Percentiles rank a stretch among this genome's conserved stretches.
Conservation (phyloP, 2,329 filamentous ascomycete genomes). For the Pyricularia sp. region DNA sequence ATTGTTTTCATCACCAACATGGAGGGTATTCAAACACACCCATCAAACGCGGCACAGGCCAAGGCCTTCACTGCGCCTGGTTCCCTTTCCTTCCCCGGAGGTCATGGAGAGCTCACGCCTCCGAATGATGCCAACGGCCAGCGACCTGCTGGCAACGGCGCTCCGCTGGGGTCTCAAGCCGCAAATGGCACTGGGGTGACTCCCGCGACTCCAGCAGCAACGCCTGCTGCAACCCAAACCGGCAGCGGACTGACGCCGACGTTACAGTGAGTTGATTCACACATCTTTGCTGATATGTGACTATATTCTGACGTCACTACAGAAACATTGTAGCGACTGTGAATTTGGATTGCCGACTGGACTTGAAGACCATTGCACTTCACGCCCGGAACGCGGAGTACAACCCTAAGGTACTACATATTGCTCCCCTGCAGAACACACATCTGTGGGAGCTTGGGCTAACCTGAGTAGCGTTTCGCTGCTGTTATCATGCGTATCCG, state of each 20-base stretch:
- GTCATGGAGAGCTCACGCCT: conserved; percentile 72
- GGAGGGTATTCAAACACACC: conserved; percentile 88
- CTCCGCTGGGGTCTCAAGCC: conserved; percentile 47
- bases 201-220: conserved; percentile 84
- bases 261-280: conserved; percentile 74
- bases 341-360: conserved; percentile 93
- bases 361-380: conserved; percentile 96
- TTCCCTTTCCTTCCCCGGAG: conserved; percentile 85
- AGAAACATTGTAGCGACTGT: conserved; percentile 99
- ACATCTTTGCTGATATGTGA: background rate
- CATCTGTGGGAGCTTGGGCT: conserved; percentile 17
- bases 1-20: conserved; percentile 39
- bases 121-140: conserved; percentile 52
- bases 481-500: conserved; percentile 99
- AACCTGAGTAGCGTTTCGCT: conserved; percentile 71
- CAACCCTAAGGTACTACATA: conserved; percentile 87
- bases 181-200: conserved; percentile 69
- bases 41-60: conserved; percentile 82
- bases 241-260: conserved; percentile 87
- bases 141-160: conserved; percentile 33
- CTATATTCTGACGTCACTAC: conserved; percentile 24
- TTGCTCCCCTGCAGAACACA: conserved; percentile 18
- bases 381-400: conserved; percentile 98
- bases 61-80: conserved; percentile 91
- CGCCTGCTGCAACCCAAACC: conserved; percentile 71